A percentile compares a stretch with the other conserved stretches of the same genome.
These are phyloP conservation scores for Fusarium miscanthi DNA, from an alignment of 2,329 filamentous ascomycete species.

Conservation along the genomic window DNA sequence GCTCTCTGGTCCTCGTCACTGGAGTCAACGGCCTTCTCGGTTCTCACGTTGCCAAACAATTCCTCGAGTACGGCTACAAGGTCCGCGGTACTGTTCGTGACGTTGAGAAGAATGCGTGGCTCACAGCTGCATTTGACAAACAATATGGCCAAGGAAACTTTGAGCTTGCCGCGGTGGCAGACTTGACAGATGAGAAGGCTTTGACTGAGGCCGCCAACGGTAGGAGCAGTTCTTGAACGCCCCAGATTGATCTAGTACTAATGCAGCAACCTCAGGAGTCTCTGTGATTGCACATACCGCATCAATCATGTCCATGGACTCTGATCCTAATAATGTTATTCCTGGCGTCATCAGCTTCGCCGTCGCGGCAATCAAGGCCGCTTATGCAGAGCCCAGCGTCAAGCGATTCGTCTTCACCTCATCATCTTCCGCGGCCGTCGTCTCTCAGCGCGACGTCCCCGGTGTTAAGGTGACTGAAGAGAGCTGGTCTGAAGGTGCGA, in stretches of 20 bases:
- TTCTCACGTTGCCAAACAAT: constrained; percentile 53
- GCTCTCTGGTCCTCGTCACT: constrained; percentile 54
- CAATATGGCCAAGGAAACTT: constrained; percentile 51
- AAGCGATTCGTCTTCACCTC: constrained; percentile 52
- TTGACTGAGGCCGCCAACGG: constrained; percentile 47
- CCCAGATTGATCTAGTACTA: accelerated
- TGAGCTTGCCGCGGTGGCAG: constrained; percentile 48
- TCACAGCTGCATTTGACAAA: constrained; percentile 45
- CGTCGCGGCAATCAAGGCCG: constrained; percentile 49
- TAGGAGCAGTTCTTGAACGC: accelerated
- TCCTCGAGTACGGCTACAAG: constrained; percentile 54
- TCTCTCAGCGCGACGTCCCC: too few relatives aligned
- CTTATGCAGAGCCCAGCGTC: constrained; percentile 49
- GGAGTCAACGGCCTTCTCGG: constrained; percentile 56
- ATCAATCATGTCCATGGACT: constrained; percentile 47
- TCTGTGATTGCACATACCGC: constrained; percentile 54
- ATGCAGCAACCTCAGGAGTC: constrained; percentile 6
- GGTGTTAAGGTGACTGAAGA: constrained; percentile 17
- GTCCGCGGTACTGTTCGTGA: constrained; percentile 59
- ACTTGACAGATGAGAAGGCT: constrained; percentile 47
- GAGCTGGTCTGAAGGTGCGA: constrained; percentile 50
- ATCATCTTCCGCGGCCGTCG: constrained; percentile 15
- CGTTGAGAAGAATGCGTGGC: constrained; percentile 48
- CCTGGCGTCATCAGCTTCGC: constrained; percentile 47
- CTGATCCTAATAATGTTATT: constrained; percentile 55